Evolutionary conservation across 805 yeast species (phyloP), one percentile per base, ranked within the genome.

Genomic region (Kluyveromyces lactis): DNA sequence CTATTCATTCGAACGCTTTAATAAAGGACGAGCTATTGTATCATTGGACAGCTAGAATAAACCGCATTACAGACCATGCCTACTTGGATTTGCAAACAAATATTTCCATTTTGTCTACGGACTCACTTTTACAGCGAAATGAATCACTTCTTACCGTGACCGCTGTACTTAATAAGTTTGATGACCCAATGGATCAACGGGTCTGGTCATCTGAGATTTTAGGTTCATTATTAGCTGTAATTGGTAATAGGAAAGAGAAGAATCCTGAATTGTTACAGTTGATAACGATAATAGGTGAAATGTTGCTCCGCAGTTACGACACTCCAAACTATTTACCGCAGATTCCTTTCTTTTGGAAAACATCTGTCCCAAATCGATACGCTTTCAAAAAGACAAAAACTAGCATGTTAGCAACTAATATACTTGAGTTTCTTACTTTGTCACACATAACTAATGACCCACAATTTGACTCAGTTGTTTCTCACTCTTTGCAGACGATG

Each of bases 311-410:
- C 17, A 69, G 79, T 0, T 77, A 74, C 48, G 81, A 77, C 45
- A 75, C 81, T 0, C 79, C 79, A 12, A 74, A 75, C 46, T 60
- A 71, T 32, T 62, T 77, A 60, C 82, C 82, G 3, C 41, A 71
- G 8, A 47, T 72, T 16, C 64, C 60, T 39, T 74, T 63, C 46
- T 56, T 62, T 11, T 72, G 77, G 71, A 53, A 57, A 19, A 57
- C 64, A 3, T 51, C 51, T 15, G 50, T 56, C 4, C 51, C 51
- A 9, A 67, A 65, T 39, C 56, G 67, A 45, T 62, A 64, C 40
- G 66, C 74, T 0, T 56, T 67, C 12, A 56, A 46, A 39, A 44
- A 49, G 18, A 55, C 65, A 1, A 51, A 65, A 4, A 47, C 69
- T 4, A 72, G 79, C 2, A 75, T 72, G 38, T 50, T 75, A 35